Base-by-base conservation (phyloP, 2,329 filamentous ascomycete species). In the Beauveria bassiana region DNA sequence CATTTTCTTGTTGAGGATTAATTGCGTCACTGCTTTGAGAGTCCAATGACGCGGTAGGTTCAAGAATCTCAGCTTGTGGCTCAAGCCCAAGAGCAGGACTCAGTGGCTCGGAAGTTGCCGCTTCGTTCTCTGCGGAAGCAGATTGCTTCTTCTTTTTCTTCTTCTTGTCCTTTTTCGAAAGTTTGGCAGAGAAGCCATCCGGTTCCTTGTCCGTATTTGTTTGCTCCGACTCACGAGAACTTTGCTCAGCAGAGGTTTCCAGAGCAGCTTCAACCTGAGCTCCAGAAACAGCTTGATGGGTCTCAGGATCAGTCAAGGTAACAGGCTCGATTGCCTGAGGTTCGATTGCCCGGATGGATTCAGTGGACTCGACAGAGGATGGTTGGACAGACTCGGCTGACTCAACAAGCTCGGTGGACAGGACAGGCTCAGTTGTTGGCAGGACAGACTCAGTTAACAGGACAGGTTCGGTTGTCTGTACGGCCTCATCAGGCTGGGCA, bases 91-190 rank as follows among this genome's bases (percentile, higher is more conserved):
- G 12, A 31, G 10, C 49, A 31, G 28, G 16, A 18, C n/a, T n/a
- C 24, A 3, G 38, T 43, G 53, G 24, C 31, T 31, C 46, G 5
- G 9, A 24, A 10, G 14, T 20, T 14, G 14, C 45, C 31, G 18
- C 47, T 38, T 40, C 54, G 49, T 40, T 24, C 40, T 26, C n/a
- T 63, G 63, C 46, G 26, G 61, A n/a, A 59, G 54, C n/a, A 47
- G 49, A 8, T 28, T 54, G 62, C 51, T 56, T 61, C 51, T 50
- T 52, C 50, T 73, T 73, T 62, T 74, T 70, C 62, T 74, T 70
- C 60, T 70, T 70, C 62, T 73, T 72, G 62, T 71, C 68, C 63
- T 70, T 72, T 62, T 72, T 68, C 58, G 69, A 67, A 62, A 64
- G 64, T 63, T 68, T 69, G 50, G 66, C 65, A 67, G 65, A 69